These are phyloP conservation scores for Euphorbia lathyris DNA, from an alignment of 345 rosid genomes.

Conservation along the genomic window DNA sequence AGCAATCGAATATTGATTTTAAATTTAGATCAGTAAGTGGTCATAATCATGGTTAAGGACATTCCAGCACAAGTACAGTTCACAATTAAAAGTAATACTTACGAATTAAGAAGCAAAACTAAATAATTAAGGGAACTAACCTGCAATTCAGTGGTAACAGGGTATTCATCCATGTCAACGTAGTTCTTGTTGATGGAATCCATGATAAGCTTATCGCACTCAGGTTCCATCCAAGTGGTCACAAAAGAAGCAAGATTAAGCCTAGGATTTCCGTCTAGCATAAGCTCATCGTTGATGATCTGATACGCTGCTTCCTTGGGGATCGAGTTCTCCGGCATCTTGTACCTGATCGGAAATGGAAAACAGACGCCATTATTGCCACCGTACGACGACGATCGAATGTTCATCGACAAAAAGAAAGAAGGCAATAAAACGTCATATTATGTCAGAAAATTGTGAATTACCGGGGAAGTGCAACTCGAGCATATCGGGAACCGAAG, in stretches of 20 bases:
- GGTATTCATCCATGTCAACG: conserved; percentile 37
- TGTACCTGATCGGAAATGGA: conserved; percentile 10
- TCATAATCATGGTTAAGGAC: too few relatives aligned
- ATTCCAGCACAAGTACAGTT: too few relatives aligned
- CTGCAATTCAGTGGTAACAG: conserved; percentile 36
- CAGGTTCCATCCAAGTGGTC: conserved; percentile 38
- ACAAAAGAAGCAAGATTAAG: conserved; percentile 34
- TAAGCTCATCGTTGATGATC: conserved; percentile 35
- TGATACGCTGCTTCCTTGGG: conserved; percentile 35
- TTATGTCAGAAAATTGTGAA: too few relatives aligned
- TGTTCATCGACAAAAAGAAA: too few relatives aligned
- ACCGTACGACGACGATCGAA: too few relatives aligned
- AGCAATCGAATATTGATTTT: too few relatives aligned
- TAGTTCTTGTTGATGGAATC: conserved; percentile 30
- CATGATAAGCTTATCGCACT: conserved; percentile 34
- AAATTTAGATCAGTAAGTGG: too few relatives aligned
- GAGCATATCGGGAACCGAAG: conserved; percentile 28
- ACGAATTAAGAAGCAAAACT: background rate
- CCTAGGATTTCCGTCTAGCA: conserved; percentile 35
- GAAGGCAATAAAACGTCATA: too few relatives aligned
- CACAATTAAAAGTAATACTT: too few relatives aligned
- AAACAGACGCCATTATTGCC: background rate
- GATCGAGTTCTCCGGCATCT: conserved; percentile 26
- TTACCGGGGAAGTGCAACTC: conserved; percentile 28
- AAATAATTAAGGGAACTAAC: background rate